A percentile compares a stretch with the other conserved stretches of the same genome.
phyloP scores from a whole-genome alignment of 164 flowering plant species.

The Aristolochia californica region DNA sequence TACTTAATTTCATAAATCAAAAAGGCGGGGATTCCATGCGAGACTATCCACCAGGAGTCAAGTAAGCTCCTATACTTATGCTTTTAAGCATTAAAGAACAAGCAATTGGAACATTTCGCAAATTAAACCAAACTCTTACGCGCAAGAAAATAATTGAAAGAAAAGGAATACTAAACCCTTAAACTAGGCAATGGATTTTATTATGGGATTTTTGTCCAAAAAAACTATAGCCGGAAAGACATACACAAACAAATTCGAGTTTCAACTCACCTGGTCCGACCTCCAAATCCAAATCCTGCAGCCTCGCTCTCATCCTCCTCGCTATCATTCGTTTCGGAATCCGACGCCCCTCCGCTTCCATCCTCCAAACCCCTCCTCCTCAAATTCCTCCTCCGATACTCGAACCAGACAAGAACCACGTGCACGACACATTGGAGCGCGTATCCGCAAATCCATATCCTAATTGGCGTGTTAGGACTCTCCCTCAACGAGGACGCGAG shows the following conservation, averaged over 20 bases:
- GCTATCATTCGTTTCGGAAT: constrained; percentile 31
- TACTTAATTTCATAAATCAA: too few species aligned
- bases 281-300: constrained; percentile 8
- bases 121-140: too few species aligned
- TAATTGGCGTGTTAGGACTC: constrained; percentile 44
- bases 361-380: constrained; percentile 10
- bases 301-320: constrained; percentile 35
- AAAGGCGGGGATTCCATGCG: too few species aligned
- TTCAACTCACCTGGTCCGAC: neutral
- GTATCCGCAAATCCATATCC: constrained; percentile 70
- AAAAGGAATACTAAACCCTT: neutral
- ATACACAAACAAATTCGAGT: neutral
- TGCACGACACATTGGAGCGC: constrained; percentile 69
- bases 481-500: constrained; percentile 31
- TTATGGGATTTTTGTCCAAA: too few species aligned
- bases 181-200: neutral
- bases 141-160: too few species aligned
- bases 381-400: constrained; percentile 53
- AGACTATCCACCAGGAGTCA: neutral
- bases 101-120: too few species aligned
- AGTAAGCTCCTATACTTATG: too few species aligned
- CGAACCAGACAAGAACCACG: constrained; percentile 71
- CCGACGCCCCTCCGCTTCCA: constrained; percentile 14
- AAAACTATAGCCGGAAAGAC: too few species aligned
- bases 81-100: neutral